Evolutionary conservation across 768 basidiomycete species (phyloP).

Genomic region (Leccinum arenicola): DNA sequence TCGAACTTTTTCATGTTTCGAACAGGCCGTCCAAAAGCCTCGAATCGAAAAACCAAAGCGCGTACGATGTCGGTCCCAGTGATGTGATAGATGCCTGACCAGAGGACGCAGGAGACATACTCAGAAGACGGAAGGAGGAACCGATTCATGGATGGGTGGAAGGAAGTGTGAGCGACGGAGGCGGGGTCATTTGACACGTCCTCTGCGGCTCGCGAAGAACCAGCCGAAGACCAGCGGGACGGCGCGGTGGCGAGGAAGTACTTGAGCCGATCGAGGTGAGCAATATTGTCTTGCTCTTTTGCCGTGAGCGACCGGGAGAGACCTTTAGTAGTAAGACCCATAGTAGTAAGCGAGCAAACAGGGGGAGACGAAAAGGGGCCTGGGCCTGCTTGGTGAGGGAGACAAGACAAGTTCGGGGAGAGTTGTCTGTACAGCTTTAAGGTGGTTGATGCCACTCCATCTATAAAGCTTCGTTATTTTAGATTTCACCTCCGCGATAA

Average conservation of each 20-base stretch:
- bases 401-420: conserved; percentile 10
- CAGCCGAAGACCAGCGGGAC: conserved; percentile 56
- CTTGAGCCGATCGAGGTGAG: conserved; percentile 80
- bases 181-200: conserved; percentile 13
- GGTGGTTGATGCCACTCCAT: conserved; percentile 17
- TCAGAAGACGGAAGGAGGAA: conserved; percentile 87
- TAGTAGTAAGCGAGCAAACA: conserved; percentile 14
- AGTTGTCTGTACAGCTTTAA: conserved; percentile 15
- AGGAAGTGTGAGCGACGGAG: conserved; percentile 42
- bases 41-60: conserved; percentile 91
- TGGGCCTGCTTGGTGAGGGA: conserved; percentile 3
- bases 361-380: not conserved
- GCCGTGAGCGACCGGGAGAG: conserved; percentile 51
- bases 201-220: conserved; percentile 28
- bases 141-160: conserved; percentile 78
- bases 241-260: conserved; percentile 87
- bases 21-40: conserved; percentile 89
- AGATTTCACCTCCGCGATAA: conserved; percentile 24
- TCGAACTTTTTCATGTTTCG: conserved; percentile 96
- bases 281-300: conserved; percentile 66
- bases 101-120: conserved; percentile 87
- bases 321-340: conserved; percentile 29
- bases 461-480: conserved; percentile 27
- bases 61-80: conserved; percentile 97
- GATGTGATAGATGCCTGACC: conserved; percentile 90